Evolutionary conservation across 345 rosid genomes (phyloP).

Genomic region (Clausena lansium): DNA sequence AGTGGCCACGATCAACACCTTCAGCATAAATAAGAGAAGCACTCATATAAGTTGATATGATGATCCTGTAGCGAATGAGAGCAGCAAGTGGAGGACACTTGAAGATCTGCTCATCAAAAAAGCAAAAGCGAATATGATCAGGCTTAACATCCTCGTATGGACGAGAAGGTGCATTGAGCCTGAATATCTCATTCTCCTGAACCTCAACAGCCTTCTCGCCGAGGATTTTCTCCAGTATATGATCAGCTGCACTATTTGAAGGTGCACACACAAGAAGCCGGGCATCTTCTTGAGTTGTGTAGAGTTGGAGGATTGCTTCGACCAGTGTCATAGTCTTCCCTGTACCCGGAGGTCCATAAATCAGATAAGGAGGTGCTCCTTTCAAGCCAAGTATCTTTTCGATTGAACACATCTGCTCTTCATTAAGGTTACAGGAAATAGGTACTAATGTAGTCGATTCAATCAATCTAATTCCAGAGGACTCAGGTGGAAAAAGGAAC

Average conservation of each 20-base stretch:
- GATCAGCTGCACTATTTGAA: slow-evolving; percentile 93
- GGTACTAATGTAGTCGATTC: slow-evolving; percentile 52
- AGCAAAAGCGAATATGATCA: slow-evolving; percentile 65
- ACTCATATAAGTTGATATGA: slow-evolving; percentile 88
- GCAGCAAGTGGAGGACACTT: slow-evolving; percentile 67
- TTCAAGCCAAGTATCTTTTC: slow-evolving; percentile 79
- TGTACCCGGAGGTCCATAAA: slow-evolving; percentile 96
- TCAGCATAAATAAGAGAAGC: slow-evolving; percentile 75
- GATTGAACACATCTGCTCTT: slow-evolving; percentile 71
- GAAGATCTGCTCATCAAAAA: slow-evolving; percentile 60
- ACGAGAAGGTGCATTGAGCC: slow-evolving; percentile 84
- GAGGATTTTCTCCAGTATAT: slow-evolving; percentile 65
- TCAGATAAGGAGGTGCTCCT: slow-evolving; percentile 85
- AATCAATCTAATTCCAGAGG: slow-evolving; percentile 44
- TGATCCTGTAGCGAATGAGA: slow-evolving; percentile 48
- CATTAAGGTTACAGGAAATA: slow-evolving; percentile 55
- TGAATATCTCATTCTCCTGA: slow-evolving; percentile 59
- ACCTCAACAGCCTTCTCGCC: slow-evolving; percentile 42
- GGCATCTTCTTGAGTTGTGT: slow-evolving; percentile 32
- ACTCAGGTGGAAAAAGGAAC: slow-evolving; percentile 62
- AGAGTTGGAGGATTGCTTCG: slow-evolving; percentile 82
- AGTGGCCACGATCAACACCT: slow-evolving; percentile 68
- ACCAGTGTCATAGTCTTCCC: slow-evolving; percentile 89
- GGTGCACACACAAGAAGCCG: slow-evolving; percentile 86
- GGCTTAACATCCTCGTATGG: slow-evolving; percentile 63